phyloP scores from a whole-genome alignment of 164 flowering plant genomes.

The Berberis vulgaris region DNA sequence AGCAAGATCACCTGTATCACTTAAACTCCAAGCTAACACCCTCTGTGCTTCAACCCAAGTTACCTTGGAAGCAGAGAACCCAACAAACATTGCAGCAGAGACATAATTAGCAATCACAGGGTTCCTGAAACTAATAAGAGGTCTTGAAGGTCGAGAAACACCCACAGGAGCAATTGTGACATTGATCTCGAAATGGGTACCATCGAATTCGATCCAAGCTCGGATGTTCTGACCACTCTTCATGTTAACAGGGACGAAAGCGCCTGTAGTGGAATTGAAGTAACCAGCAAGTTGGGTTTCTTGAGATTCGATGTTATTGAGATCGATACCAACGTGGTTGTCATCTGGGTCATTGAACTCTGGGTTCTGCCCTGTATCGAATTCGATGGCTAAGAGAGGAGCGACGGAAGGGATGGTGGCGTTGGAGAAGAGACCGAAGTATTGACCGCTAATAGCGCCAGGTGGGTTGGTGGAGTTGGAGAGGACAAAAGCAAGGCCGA shows the following conservation, averaged over 20 bases:
- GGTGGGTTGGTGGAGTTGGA: slow-evolving; percentile 51
- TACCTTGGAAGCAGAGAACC: slow-evolving; percentile 66
- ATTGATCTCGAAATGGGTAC: slow-evolving; percentile 34
- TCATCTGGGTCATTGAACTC: slow-evolving; percentile 67
- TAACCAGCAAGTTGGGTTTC: slow-evolving; percentile 34
- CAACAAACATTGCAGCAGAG: slow-evolving; percentile 54
- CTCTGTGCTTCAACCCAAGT: slow-evolving; percentile 58
- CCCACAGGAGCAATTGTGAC: slow-evolving; percentile 59
- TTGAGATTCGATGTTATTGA: slow-evolving; percentile 46
- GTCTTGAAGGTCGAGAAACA: slow-evolving; percentile 29
- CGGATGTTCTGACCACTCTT: slow-evolving; percentile 55
- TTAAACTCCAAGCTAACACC: slow-evolving; percentile 74
- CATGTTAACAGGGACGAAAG: slow-evolving; percentile 39
- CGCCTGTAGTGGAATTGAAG: slow-evolving; percentile 20
- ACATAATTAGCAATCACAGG: slow-evolving; percentile 42
- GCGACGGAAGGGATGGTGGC: slow-evolving; percentile 22
- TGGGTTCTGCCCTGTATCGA: slow-evolving; percentile 64
- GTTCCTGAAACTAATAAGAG: slow-evolving; percentile 30
- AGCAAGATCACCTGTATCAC: slow-evolving; percentile 37
- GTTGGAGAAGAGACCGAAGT: slow-evolving; percentile 61
- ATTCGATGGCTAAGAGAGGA: slow-evolving; percentile 71
- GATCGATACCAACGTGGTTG: slow-evolving; percentile 67
- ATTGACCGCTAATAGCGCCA: slow-evolving; percentile 58
- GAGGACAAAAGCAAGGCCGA: slow-evolving; percentile 69
- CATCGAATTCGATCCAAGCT: slow-evolving; percentile 80